Evolutionary conservation across 1,284 basidiomycete genomes (phyloP).

Genomic region (Austropuccinia psidii): DNA sequence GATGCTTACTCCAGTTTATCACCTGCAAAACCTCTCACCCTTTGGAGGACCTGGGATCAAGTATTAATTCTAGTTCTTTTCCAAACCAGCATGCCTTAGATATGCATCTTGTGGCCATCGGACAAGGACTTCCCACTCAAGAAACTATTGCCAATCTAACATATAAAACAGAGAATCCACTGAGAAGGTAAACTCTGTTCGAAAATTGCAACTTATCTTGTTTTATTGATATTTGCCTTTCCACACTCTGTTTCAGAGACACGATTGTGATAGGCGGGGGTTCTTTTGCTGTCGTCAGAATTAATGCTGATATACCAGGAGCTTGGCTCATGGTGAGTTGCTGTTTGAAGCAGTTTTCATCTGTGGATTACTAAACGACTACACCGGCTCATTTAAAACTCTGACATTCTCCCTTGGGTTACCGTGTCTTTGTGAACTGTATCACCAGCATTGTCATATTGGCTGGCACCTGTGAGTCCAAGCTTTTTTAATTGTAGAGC

Average conservation of each 20-base stretch:
- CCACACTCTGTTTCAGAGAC: neutral
- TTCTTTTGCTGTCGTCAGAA: neutral
- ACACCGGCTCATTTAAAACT: neutral
- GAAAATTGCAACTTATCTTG: neutral
- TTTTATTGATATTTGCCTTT: neutral
- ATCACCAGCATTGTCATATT: conserved; percentile 12
- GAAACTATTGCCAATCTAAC: neutral
- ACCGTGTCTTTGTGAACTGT: neutral
- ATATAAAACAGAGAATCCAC: conserved; percentile 33
- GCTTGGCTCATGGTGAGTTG: conserved; percentile 2
- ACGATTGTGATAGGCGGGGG: neutral
- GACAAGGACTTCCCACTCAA: neutral
- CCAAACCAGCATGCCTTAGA: neutral
- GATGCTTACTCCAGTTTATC: too few species aligned
- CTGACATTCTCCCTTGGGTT: neutral
- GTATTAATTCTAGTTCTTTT: too few species aligned
- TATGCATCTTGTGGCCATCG: conserved; percentile 13
- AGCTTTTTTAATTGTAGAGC: neutral
- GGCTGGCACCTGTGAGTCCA: conserved; percentile 2
- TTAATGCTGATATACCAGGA: neutral
- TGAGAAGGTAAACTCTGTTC: conserved; percentile 7
- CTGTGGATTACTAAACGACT: neutral
- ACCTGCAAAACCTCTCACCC: too few species aligned
- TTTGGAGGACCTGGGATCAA: too few species aligned
- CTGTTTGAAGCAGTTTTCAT: neutral